Evolutionary conservation across 164 flowering plant genomes (phyloP).

Genomic region (Tetrastigma voinierianum): DNA sequence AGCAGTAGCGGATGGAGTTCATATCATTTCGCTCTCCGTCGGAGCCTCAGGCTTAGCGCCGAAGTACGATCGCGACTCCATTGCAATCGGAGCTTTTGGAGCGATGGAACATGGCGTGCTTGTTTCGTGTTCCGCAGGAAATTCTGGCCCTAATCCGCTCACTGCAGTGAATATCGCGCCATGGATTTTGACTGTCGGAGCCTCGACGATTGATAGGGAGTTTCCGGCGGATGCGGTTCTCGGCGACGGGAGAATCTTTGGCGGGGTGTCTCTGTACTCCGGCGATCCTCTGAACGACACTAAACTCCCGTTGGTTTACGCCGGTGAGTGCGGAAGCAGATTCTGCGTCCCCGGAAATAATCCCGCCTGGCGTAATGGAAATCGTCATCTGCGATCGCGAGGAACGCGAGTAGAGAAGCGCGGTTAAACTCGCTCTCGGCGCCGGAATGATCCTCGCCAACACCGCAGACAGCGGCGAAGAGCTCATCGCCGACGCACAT

Average conservation of each 20-base stretch:
- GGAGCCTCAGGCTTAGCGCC: conserved; percentile 6
- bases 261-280: conserved; percentile 73
- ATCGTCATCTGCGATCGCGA: conserved; percentile 87
- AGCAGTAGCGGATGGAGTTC: conserved; percentile 26
- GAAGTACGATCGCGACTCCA: conserved; percentile 13
- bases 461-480: no score
- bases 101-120: conserved; percentile 64
- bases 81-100: conserved; percentile 40
- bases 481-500: no score
- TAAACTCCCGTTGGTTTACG: conserved; percentile 53
- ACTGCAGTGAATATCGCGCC: conserved; percentile 86
- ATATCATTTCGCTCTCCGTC: conserved; percentile 20
- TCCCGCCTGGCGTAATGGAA: no score
- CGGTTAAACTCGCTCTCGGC: conserved; percentile 81
- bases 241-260: conserved; percentile 62
- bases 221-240: conserved; percentile 78
- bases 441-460: conserved; percentile 79
- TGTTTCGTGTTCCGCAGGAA: conserved; percentile 88
- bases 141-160: conserved; percentile 67
- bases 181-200: conserved; percentile 91
- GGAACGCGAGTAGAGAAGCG: conserved; percentile 72
- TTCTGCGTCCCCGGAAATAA: conserved; percentile 41
- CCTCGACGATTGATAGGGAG: conserved; percentile 81
- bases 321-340: conserved; percentile 46
- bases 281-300: conserved; percentile 40